A percentile compares a stretch with the other conserved stretches of the same genome.
phyloP scores from a whole-genome alignment of 176 grass and related monocot species.

The Oropetium thomaeum region DNA sequence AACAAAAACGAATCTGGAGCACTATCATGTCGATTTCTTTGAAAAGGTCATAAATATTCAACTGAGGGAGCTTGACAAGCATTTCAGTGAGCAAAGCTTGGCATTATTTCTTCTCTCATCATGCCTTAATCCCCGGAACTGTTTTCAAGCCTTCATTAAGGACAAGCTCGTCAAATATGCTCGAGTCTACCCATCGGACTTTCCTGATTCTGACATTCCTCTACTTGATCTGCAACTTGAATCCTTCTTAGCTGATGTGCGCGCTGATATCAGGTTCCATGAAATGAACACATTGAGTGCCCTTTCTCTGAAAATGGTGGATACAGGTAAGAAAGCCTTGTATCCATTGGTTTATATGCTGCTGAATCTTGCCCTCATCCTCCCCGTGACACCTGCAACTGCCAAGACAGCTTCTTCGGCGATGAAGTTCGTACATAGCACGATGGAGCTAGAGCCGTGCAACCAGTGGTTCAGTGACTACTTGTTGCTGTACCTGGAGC shows the following conservation, averaged over 20 bases:
- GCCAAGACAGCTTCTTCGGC: conserved; percentile 16
- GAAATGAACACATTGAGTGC: conserved; percentile 3
- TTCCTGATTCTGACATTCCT: neutral
- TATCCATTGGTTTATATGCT: conserved; percentile 31
- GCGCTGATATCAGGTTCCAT: conserved; percentile 4
- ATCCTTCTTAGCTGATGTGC: conserved; percentile 10
- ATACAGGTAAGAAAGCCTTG: neutral
- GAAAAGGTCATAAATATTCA: conserved; percentile 24
- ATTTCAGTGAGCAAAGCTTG: neutral
- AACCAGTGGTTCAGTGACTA: conserved; percentile 37
- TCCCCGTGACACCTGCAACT: conserved; percentile 8
- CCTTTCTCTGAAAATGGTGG: conserved; percentile 39
- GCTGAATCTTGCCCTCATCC: conserved; percentile 32
- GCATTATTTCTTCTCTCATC: neutral
- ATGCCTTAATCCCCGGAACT: conserved; percentile 26
- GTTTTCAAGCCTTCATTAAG: conserved; percentile 32
- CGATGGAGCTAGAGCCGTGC: neutral
- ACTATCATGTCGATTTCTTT: conserved; percentile 24
- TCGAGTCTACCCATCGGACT: conserved; percentile 20
- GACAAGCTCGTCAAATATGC: conserved; percentile 27
- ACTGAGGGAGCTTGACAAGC: neutral
- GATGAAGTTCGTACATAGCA: conserved; percentile 25
- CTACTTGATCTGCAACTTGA: conserved; percentile 17
- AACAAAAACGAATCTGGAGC: conserved; percentile 8
- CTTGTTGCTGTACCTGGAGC: conserved; percentile 27